phyloP scores from a whole-genome alignment of 768 basidiomycete genomes.

The Mycena belliarum region DNA sequence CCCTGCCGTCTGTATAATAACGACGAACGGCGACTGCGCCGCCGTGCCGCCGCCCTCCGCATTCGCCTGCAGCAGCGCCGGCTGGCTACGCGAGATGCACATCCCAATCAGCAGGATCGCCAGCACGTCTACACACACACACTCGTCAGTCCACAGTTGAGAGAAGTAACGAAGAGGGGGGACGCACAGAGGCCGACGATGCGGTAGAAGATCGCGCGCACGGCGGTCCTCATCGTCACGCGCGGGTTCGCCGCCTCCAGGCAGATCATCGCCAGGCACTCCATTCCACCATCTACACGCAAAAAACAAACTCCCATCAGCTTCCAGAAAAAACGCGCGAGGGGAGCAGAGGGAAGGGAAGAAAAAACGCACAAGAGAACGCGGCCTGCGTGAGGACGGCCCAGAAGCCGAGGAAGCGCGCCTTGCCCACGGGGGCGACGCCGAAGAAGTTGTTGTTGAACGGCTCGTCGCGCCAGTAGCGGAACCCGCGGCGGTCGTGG shows the following conservation, averaged over 20 bases:
- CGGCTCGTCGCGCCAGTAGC: constrained; percentile 38
- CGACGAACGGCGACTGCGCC: constrained; percentile 39
- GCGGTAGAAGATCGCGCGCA: constrained; percentile 40
- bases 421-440: constrained; percentile 27
- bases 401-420: constrained; percentile 34
- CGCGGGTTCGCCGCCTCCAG: constrained; percentile 45
- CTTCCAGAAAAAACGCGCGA: too few relatives aligned
- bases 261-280: constrained; percentile 38
- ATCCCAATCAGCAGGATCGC: constrained; percentile 42
- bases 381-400: constrained; percentile 30
- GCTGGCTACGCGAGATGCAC: constrained; percentile 38
- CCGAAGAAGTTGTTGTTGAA: constrained; percentile 26
- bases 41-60: constrained; percentile 27
- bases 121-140: constrained; percentile 31
- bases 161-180: neutral
- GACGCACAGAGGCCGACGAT: constrained; percentile 31
- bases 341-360: too few relatives aligned
- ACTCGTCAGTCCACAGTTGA: neutral
- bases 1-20: constrained; percentile 44
- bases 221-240: constrained; percentile 41
- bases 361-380: constrained; percentile 32
- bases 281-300: constrained; percentile 43
- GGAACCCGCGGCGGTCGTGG: constrained; percentile 38
- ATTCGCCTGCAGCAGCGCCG: constrained; percentile 17
- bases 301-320: too few relatives aligned